phyloP scores from a whole-genome alignment of 768 basidiomycete genomes.

The Kondoa subrosea region DNA sequence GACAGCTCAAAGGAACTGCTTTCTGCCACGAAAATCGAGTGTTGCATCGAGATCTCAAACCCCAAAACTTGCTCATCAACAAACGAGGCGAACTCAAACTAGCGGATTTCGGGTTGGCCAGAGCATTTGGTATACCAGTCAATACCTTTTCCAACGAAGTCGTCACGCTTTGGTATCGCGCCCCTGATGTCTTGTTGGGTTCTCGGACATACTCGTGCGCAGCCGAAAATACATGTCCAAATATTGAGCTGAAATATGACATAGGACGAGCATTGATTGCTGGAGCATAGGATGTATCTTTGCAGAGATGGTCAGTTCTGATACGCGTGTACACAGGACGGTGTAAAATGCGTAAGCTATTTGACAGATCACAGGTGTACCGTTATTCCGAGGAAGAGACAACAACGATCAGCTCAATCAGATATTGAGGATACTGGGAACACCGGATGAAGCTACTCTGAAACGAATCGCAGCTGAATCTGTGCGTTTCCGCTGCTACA shows the following conservation, averaged over 20 bases:
- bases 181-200: slow-evolving; percentile 91
- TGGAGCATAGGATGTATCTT: slow-evolving; percentile 99
- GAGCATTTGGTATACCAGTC: slow-evolving; percentile 95
- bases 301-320: slow-evolving; percentile 99
- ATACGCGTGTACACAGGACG: too few relatives aligned
- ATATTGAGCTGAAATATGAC: too few relatives aligned
- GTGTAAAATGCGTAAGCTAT: too few relatives aligned
- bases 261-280: slow-evolving; percentile 95
- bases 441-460: slow-evolving; percentile 71
- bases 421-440: slow-evolving; percentile 93
- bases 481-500: slow-evolving; percentile 4
- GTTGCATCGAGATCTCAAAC: slow-evolving; percentile 91
- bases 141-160: slow-evolving; percentile 99
- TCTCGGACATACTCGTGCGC: slow-evolving; percentile 91
- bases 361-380: slow-evolving; percentile 91
- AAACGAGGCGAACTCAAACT: slow-evolving; percentile 90
- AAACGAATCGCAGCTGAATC: slow-evolving; percentile 79
- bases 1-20: slow-evolving; percentile 67
- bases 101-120: slow-evolving; percentile 91
- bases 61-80: slow-evolving; percentile 95
- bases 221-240: too few relatives aligned
- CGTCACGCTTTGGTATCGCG: slow-evolving; percentile 96
- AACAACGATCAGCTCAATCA: slow-evolving; percentile 95
- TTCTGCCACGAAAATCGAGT: slow-evolving; percentile 99
- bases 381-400: slow-evolving; percentile 88